These are phyloP conservation scores for Mycena latifolia DNA, from an alignment of 768 basidiomycete species.

Conservation along the genomic window DNA sequence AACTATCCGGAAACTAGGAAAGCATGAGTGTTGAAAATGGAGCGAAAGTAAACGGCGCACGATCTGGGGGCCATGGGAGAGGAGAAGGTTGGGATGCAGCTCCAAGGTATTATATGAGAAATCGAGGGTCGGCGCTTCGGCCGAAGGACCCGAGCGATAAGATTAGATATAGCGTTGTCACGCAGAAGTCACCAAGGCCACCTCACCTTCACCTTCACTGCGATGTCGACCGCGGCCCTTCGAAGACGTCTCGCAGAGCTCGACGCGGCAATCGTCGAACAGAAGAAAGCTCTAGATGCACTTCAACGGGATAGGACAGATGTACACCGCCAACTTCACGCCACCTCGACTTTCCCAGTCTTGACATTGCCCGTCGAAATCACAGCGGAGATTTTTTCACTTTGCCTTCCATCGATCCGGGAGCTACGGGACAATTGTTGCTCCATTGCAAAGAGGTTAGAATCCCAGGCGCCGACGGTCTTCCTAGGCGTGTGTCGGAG, in stretches of 20 bases:
- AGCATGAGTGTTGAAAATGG: too few species aligned
- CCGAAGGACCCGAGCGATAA: too few species aligned
- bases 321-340: conserved; percentile 11
- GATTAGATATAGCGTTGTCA: too few species aligned
- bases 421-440: neutral
- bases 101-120: neutral
- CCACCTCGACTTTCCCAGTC: conserved; percentile 1
- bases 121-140: too few species aligned
- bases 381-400: conserved; percentile 5
- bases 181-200: too few species aligned
- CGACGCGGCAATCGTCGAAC: conserved; percentile 4
- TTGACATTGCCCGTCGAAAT: conserved; percentile 10
- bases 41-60: conserved; percentile 43
- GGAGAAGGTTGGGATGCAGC: neutral
- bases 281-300: neutral
- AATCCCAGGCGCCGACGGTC: neutral
- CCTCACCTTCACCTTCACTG: too few species aligned
- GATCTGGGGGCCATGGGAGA: conserved; percentile 57
- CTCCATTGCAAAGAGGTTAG: too few species aligned
- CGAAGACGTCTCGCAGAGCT: conserved; percentile 7
- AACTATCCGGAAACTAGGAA: conserved; percentile 83
- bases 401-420: neutral
- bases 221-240: too few species aligned
- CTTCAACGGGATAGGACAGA: neutral
- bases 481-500: conserved; percentile 1